Evolutionary conservation across 441 rosid genomes (phyloP).

Genomic region (Eruca vesicaria): DNA sequence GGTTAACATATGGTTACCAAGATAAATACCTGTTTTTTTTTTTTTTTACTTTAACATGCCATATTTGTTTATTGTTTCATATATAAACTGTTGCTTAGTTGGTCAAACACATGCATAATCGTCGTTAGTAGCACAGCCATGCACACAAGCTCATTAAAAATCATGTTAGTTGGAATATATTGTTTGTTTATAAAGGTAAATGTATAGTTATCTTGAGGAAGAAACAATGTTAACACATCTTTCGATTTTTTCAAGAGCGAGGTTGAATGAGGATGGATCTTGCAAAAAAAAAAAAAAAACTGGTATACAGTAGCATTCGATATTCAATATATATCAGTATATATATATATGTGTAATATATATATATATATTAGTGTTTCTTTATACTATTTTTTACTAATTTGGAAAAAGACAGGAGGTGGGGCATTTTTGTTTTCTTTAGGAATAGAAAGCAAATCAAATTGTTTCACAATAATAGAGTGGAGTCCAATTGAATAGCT

Average conservation of each 20-base stretch:
- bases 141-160: too few relatives aligned
- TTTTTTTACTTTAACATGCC: too few relatives aligned
- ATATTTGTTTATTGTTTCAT: too few relatives aligned
- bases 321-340: not conserved
- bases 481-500: conserved; percentile 20
- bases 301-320: not conserved
- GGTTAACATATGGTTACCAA: not conserved
- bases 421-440: conserved; percentile 28
- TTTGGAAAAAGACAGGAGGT: conserved; percentile 23
- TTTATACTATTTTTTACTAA: not conserved
- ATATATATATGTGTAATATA: too few relatives aligned
- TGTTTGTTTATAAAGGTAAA: not conserved
- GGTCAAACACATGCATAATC: not conserved
- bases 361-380: not conserved
- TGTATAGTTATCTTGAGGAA: too few relatives aligned
- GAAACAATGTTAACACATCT: not conserved
- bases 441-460: conserved; percentile 16
- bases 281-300: not conserved
- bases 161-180: not conserved
- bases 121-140: too few relatives aligned
- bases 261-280: not conserved
- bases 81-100: not conserved
- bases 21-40: not conserved
- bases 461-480: conserved; percentile 36
- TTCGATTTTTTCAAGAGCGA: not conserved